phyloP scores from a whole-genome alignment of 2,329 filamentous ascomycete species.

The Aspergillus fumigatiaffinis region DNA sequence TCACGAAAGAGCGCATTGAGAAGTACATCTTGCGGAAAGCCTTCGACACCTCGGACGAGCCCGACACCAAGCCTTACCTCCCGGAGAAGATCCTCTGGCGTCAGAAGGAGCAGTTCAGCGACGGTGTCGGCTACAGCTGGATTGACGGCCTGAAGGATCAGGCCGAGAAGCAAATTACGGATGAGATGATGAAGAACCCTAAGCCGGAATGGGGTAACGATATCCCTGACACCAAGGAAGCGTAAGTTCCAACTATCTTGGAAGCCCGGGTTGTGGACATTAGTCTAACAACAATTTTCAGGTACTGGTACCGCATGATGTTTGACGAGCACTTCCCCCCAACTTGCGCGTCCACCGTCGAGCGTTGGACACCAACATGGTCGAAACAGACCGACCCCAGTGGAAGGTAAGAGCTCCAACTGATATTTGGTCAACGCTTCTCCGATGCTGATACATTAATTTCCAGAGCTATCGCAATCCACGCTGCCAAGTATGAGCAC shows the following conservation, averaged over 20 bases:
- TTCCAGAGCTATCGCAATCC: constrained; percentile 67
- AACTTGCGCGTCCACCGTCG: constrained; percentile 85
- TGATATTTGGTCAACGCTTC: not conserved
- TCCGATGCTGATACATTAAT: constrained; percentile 7
- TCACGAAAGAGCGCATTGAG: constrained; percentile 82
- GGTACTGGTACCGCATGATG: constrained; percentile 97
- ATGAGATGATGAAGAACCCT: constrained; percentile 98
- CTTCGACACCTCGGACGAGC: constrained; percentile 89
- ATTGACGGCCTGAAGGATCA: constrained; percentile 96
- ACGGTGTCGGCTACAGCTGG: constrained; percentile 98
- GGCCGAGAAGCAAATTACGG: constrained; percentile 81
- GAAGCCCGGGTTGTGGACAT: not conserved
- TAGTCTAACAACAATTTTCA: constrained; percentile 31
- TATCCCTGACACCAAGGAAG: constrained; percentile 94
- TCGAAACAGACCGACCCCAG: constrained; percentile 93
- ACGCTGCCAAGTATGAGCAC: constrained; percentile 68
- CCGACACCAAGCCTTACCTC: constrained; percentile 77
- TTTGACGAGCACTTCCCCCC: constrained; percentile 98
- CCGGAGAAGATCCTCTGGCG: constrained; percentile 94
- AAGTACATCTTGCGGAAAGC: constrained; percentile 98
- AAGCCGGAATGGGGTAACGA: constrained; percentile 94
- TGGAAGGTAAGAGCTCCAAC: constrained; percentile 61
- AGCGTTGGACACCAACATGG: constrained; percentile 97
- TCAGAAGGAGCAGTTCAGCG: constrained; percentile 99
- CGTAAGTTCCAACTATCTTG: constrained; percentile 51